Conservation (phyloP, 352 stramenopile species). For the Pythium myriotylum region DNA sequence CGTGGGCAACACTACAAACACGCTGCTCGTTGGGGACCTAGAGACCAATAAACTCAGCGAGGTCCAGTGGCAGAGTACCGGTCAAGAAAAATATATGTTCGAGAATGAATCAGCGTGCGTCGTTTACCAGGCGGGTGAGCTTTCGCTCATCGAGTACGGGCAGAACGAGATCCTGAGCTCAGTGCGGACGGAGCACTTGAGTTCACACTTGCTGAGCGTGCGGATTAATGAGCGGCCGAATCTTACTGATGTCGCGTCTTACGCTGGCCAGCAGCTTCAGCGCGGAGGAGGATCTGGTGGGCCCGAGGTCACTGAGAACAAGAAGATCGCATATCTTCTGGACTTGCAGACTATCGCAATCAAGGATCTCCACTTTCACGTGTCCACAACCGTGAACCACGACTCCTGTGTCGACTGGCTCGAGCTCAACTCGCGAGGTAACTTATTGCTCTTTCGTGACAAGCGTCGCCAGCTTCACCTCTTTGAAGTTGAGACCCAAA, state of each 20-base stretch:
- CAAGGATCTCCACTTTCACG: slow-evolving; percentile 80
- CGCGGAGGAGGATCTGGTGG: slow-evolving; percentile 3
- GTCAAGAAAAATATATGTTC: slow-evolving; percentile 94
- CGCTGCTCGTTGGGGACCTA: slow-evolving; percentile 91
- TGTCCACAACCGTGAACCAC: slow-evolving; percentile 90
- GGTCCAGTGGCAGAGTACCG: slow-evolving; percentile 89
- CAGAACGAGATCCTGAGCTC: slow-evolving; percentile 91
- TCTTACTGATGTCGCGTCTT: slow-evolving; percentile 30
- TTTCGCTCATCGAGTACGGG: slow-evolving; percentile 94
- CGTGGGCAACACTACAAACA: slow-evolving; percentile 92
- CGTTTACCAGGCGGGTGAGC: slow-evolving; percentile 91
- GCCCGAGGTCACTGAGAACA: slow-evolving; percentile 71
- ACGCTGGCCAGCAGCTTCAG: slow-evolving; percentile 24
- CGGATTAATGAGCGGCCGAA: slow-evolving; percentile 91
- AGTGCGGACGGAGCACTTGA: slow-evolving; percentile 92
- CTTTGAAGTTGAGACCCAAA: slow-evolving; percentile 90
- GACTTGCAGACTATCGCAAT: slow-evolving; percentile 93
- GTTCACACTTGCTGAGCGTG: slow-evolving; percentile 91
- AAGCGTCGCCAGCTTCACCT: slow-evolving; percentile 91
- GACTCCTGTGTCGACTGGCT: slow-evolving; percentile 94
- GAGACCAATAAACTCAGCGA: slow-evolving; percentile 92
- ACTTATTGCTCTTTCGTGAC: slow-evolving; percentile 93
- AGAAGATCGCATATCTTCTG: slow-evolving; percentile 94
- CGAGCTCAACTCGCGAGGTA: slow-evolving; percentile 92
- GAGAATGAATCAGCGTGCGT: slow-evolving; percentile 92